Percentiles rank a stretch among this genome's conserved stretches.
Conservation (phyloP, 2,329 filamentous ascomycete species). For the Cucurbitaria berberidis region DNA sequence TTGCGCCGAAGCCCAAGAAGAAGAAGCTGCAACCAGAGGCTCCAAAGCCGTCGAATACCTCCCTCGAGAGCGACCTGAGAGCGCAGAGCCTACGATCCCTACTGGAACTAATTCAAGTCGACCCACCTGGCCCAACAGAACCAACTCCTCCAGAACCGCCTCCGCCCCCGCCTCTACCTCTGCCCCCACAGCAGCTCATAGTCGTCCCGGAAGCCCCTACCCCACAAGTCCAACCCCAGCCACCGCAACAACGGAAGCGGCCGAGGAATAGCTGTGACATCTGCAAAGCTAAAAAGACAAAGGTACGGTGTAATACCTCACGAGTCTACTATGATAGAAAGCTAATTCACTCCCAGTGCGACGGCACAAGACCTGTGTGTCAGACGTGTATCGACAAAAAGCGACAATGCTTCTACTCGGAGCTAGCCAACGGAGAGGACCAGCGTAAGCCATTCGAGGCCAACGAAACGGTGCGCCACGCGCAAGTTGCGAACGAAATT, state of each 20-base stretch:
- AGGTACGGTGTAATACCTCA: slow-evolving; percentile 25
- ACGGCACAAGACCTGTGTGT: slow-evolving; percentile 43
- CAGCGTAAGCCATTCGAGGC: slow-evolving; percentile 18
- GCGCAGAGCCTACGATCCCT: slow-evolving; percentile 47
- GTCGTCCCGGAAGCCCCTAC: not conserved
- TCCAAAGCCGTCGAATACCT: slow-evolving; percentile 39
- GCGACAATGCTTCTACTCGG: slow-evolving; percentile 43
- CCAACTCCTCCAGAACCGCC: slow-evolving; percentile 21
- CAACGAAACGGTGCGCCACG: slow-evolving; percentile 21
- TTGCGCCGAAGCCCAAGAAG: slow-evolving; percentile 25
- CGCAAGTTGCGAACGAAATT: slow-evolving; percentile 28
- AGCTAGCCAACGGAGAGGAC: slow-evolving; percentile 24
- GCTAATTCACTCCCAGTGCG: slow-evolving; percentile 37
- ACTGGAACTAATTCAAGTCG: slow-evolving; percentile 45
- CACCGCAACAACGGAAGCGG: slow-evolving; percentile 23
- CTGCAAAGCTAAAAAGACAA: slow-evolving; percentile 47
- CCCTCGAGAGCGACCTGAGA: slow-evolving; percentile 47
- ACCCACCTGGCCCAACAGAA: slow-evolving; percentile 19
- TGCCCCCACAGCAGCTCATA: slow-evolving; percentile 6
- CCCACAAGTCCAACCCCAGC: slow-evolving; percentile 9
- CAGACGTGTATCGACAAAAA: slow-evolving; percentile 45
- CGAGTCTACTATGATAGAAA: not conserved
- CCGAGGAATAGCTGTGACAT: slow-evolving; percentile 44
- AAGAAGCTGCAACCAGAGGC: slow-evolving; percentile 37
- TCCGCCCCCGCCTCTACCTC: slow-evolving; percentile 18